Evolutionary conservation across 176 grass and related monocot species (phyloP), one percentile per base, ranked within the genome.

Genomic region (Oryza coarctata): DNA sequence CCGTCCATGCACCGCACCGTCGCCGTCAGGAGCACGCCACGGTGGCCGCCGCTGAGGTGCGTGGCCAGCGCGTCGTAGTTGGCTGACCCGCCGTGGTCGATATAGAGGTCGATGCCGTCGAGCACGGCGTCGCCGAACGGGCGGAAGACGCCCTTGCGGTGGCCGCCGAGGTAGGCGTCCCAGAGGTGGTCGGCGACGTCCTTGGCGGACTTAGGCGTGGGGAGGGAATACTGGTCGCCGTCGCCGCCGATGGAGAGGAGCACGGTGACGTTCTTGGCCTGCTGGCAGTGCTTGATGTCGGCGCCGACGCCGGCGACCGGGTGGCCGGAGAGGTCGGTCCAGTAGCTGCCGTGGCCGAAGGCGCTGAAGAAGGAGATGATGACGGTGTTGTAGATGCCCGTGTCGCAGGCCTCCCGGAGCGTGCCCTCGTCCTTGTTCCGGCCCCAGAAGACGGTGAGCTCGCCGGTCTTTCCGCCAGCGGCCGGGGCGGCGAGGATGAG

Each of bases 241-340:
- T 43, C 63, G 60, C 81, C 81, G 70, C 81, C 81, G 70, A 83
- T 28, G 81, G 81, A 83, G 71, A 83, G 40, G 40, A 62, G 65
- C 2, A 83, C 81, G 3, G 44, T 32, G 5, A 84, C 44, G 82
- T 71, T 71, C 1, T 39, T 28, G 43, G 10, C 55, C 44, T 39
- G 1, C 38, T 84, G 82, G 82, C 82, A 84, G 63, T 65, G 82
- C 82, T 84, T 84, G 62, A 84, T 76, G 71, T 65, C 72, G 43
- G 33, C 44, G 82, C 71, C 71, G 15, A 84, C 38, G 62, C 32
- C 17, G 32, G 44, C 12, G 71, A 75, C 30, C n/a, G 73, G 3
- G 72, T 58, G 82, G 31, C 82, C 82, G 23, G 72, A 67, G 47
- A 75, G 30, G 20, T 75, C 73, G 73, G 10, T 1, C 47, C 9